phyloP scores from a whole-genome alignment of 2,329 filamentous ascomycete genomes.

The Trichoderma sp. region DNA sequence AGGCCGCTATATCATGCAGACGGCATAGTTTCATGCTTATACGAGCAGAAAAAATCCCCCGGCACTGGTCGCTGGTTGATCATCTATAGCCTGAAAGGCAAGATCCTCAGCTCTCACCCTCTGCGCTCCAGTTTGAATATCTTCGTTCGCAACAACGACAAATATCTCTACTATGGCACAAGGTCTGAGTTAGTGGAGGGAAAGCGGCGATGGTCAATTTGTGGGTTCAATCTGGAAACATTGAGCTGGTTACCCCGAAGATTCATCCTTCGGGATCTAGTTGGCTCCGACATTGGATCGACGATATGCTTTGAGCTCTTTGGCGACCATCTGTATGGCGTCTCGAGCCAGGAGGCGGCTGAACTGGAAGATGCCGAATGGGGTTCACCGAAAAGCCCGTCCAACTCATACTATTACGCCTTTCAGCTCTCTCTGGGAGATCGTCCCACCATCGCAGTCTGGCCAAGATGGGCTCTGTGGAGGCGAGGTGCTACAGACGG shows the following conservation, averaged over 20 bases:
- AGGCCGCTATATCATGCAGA: conserved; percentile 59
- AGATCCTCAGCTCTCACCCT: conserved; percentile 46
- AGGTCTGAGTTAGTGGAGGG: conserved; percentile 58
- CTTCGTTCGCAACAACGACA: conserved; percentile 66
- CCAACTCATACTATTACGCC: conserved; percentile 69
- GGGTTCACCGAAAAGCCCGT: conserved; percentile 41
- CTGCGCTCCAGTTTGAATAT: conserved; percentile 56
- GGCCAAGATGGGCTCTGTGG: conserved; percentile 53
- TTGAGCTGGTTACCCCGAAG: conserved; percentile 46
- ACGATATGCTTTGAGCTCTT: conserved; percentile 74
- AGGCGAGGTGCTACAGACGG: conserved; percentile 69
- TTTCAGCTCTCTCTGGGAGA: conserved; percentile 60
- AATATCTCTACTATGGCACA: conserved; percentile 68
- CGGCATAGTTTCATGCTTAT: conserved; percentile 60
- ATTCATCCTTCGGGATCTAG: conserved; percentile 59
- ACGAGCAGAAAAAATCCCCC: conserved; percentile 45
- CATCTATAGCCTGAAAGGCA: conserved; percentile 46
- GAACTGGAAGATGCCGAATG: conserved; percentile 66
- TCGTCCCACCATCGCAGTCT: conserved; percentile 45
- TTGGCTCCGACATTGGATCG: conserved; percentile 66
- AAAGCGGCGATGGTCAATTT: conserved; percentile 64
- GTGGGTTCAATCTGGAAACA: conserved; percentile 52
- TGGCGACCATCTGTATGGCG: conserved; percentile 65
- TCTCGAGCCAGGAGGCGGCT: conserved; percentile 66
- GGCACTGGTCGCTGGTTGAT: conserved; percentile 55